These are phyloP conservation scores for Mycena haematopus DNA, from an alignment of 768 basidiomycete species.

Conservation along the genomic window DNA sequence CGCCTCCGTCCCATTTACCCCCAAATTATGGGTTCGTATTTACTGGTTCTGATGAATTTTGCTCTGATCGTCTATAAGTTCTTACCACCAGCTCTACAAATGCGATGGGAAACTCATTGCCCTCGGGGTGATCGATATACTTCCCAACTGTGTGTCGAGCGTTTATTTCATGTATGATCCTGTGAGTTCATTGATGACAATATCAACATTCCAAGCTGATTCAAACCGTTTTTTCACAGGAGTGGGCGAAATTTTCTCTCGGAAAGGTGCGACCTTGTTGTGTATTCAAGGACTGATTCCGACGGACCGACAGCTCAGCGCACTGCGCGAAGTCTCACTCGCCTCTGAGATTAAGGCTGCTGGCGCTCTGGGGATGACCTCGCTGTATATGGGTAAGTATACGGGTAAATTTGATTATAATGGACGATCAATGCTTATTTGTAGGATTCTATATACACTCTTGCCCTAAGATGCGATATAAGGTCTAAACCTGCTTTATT, in stretches of 20 bases:
- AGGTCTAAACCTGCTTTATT: constrained; percentile 38
- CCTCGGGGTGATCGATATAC: constrained; percentile 87
- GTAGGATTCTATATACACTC: constrained; percentile 92
- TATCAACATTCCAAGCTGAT: too few relatives aligned
- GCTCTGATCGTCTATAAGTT: constrained; percentile 35
- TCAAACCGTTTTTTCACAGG: constrained; percentile 33
- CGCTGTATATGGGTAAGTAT: constrained; percentile 88
- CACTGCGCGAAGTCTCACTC: constrained; percentile 79
- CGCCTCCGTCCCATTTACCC: constrained; percentile 66
- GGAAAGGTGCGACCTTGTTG: constrained; percentile 65
- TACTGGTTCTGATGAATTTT: background rate
- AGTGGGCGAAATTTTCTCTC: constrained; percentile 71
- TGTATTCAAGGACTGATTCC: background rate
- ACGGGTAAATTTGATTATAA: too few relatives aligned
- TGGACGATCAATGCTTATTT: background rate
- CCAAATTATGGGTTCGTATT: constrained; percentile 63
- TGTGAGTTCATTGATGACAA: constrained; percentile 1
- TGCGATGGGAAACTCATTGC: constrained; percentile 85
- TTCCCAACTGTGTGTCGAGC: constrained; percentile 83
- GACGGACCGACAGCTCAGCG: constrained; percentile 66
- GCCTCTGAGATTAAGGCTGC: constrained; percentile 76
- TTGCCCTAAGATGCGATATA: constrained; percentile 96
- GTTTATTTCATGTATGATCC: constrained; percentile 89
- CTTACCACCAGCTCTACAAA: constrained; percentile 89
- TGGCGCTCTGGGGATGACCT: constrained; percentile 67